These are phyloP conservation scores for Boeremia lycopersici DNA, from an alignment of 2,329 filamentous ascomycete genomes.

Conservation along the genomic window DNA sequence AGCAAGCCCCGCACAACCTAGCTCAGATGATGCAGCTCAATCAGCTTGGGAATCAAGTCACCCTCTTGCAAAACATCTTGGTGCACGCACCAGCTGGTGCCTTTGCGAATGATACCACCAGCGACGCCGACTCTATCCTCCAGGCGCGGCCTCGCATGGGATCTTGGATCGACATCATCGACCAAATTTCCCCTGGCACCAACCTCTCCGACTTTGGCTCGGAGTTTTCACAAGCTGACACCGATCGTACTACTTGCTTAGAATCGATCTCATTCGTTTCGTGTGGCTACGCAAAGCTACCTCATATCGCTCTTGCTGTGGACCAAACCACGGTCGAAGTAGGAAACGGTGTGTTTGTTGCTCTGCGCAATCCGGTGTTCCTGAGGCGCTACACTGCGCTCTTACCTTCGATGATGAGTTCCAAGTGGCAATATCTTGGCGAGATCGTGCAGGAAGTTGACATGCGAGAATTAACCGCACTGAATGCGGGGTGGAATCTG, in stretches of 20 bases:
- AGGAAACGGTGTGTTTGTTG: conserved; percentile 8
- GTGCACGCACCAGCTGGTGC: conserved; percentile 5
- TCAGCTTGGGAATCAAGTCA: conserved; percentile 2
- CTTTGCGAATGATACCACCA: conserved; percentile 5
- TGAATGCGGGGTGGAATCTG: conserved; percentile 43
- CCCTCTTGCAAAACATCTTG: conserved; percentile 5
- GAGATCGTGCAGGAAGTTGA: conserved; percentile 49
- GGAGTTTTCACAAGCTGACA: conserved; percentile 39
- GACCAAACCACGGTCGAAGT: conserved; percentile 45
- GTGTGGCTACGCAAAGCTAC: conserved; percentile 64
- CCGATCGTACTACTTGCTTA: conserved; percentile 42
- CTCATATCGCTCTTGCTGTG: conserved; percentile 24
- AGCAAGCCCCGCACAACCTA: conserved; percentile 9
- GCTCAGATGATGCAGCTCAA: background rate
- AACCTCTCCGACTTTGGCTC: conserved; percentile 52
- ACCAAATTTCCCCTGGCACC: conserved; percentile 56
- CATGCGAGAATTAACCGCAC: conserved; percentile 37
- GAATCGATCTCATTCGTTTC: conserved; percentile 60
- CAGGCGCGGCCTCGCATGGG: conserved; percentile 47
- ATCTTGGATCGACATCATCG: conserved; percentile 59
- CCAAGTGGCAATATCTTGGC: conserved; percentile 45
- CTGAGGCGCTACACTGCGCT: conserved; percentile 39
- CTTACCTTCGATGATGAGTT: conserved; percentile 45
- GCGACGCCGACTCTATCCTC: conserved; percentile 33
- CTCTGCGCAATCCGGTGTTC: conserved; percentile 30